phyloP scores from a whole-genome alignment of 2,329 filamentous ascomycete genomes.

The Byssochlamys sp. region DNA sequence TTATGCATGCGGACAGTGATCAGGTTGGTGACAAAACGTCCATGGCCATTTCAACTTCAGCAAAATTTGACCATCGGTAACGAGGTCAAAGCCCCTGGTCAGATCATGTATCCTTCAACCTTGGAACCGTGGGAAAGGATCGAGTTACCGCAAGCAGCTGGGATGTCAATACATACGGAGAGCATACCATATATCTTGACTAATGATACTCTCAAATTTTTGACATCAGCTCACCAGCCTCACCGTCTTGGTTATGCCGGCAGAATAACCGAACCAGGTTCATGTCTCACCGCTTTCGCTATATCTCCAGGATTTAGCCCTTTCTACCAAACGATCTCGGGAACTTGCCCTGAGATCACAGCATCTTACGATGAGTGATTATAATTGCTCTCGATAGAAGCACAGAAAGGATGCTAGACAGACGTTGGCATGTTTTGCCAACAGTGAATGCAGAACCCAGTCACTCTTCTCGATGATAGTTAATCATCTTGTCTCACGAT shows the following conservation, averaged over 20 bases:
- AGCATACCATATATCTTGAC: not conserved
- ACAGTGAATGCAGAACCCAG: not conserved
- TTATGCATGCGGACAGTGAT: not conserved
- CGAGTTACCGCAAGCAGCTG: not conserved
- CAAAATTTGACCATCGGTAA: not conserved
- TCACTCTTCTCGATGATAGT: not conserved
- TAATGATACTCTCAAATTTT: not conserved
- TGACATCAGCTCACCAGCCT: not conserved
- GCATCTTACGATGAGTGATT: not conserved
- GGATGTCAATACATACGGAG: not conserved
- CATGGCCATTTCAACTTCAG: not conserved
- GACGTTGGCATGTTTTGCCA: not conserved
- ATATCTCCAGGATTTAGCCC: not conserved
- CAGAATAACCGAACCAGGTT: not conserved
- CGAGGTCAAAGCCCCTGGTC: not conserved
- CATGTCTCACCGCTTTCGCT: not conserved
- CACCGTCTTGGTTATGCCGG: not conserved
- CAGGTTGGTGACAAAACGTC: not conserved
- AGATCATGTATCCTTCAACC: not conserved
- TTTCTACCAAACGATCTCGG: not conserved
- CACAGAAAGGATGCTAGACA: not conserved
- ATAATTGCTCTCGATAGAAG: not conserved
- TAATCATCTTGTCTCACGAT: not conserved
- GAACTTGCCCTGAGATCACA: not conserved
- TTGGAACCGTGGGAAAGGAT: not conserved